A percentile compares a stretch with the other conserved stretches of the same genome.
Conservation (phyloP, 306 rosid genomes). For the Crataegus laevigata region DNA sequence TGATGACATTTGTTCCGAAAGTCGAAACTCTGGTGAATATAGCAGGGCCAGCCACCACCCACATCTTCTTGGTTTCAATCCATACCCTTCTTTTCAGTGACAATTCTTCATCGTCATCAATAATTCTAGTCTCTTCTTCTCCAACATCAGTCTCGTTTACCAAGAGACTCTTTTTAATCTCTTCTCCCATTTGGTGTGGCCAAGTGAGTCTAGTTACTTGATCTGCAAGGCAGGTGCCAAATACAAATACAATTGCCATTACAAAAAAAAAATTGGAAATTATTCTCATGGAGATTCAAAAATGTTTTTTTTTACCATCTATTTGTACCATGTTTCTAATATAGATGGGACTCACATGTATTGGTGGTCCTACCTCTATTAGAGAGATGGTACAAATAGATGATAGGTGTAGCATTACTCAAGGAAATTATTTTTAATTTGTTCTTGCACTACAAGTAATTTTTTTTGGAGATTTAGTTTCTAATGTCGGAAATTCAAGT, state of each 20-base stretch:
- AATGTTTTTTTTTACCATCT: no score
- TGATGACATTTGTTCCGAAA: conserved; percentile 33
- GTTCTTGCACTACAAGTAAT: no score
- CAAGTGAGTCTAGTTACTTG: background rate
- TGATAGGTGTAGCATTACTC: no score
- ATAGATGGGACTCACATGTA: no score
- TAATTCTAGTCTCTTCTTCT: background rate
- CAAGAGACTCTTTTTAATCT: conserved; percentile 21
- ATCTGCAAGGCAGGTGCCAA: background rate
- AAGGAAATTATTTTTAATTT: no score
- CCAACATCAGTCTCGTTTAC: background rate
- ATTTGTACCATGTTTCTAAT: no score
- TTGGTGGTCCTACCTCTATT: no score
- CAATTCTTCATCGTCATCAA: conserved; percentile 11
- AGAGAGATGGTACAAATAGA: no score
- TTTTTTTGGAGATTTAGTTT: background rate
- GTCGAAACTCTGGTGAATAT: conserved; percentile 43
- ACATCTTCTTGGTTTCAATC: conserved; percentile 47
- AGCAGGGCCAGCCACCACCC: conserved; percentile 56
- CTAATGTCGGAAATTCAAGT: no score
- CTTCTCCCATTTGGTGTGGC: conserved; percentile 9
- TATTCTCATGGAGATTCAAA: background rate
- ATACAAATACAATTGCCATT: background rate
- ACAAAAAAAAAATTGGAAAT: background rate
- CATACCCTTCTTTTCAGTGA: conserved; percentile 29